These are phyloP conservation scores for Solanum infundibuliforme DNA, from an alignment of 257 asterid species.

Conservation along the genomic window DNA sequence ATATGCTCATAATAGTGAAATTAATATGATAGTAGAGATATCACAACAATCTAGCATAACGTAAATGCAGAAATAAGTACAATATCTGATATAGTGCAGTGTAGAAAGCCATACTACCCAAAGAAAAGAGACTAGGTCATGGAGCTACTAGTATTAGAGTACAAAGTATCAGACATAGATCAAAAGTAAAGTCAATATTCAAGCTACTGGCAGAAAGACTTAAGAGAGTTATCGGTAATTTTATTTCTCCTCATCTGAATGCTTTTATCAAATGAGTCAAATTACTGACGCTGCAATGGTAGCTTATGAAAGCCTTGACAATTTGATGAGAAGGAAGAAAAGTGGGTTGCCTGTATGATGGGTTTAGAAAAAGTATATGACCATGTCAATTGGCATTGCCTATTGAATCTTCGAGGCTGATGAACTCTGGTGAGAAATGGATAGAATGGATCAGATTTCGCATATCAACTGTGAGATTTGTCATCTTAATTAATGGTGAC, in stretches of 20 bases:
- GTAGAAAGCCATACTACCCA: not conserved
- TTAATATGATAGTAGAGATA: not conserved
- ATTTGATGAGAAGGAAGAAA: not conserved
- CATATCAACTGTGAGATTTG: not conserved
- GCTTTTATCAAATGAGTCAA: not conserved
- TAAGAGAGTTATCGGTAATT: not conserved
- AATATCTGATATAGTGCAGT: not conserved
- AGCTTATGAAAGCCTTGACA: not conserved
- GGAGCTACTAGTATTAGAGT: not conserved
- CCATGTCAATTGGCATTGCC: not conserved
- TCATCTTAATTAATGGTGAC: not conserved
- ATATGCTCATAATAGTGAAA: not conserved
- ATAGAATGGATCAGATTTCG: not conserved
- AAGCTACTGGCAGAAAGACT: not conserved
- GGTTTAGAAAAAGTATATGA: not conserved
- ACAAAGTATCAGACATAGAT: not conserved
- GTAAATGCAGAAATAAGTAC: not conserved
- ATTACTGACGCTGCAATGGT: not conserved
- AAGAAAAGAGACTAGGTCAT: not conserved
- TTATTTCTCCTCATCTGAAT: not conserved
- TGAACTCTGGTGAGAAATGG: not conserved
- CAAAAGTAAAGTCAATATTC: not conserved
- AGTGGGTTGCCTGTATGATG: not conserved
- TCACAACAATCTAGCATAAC: not conserved
- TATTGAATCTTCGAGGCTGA: not conserved